phyloP scores from a whole-genome alignment of 345 rosid species.

The Adansonia digitata region DNA sequence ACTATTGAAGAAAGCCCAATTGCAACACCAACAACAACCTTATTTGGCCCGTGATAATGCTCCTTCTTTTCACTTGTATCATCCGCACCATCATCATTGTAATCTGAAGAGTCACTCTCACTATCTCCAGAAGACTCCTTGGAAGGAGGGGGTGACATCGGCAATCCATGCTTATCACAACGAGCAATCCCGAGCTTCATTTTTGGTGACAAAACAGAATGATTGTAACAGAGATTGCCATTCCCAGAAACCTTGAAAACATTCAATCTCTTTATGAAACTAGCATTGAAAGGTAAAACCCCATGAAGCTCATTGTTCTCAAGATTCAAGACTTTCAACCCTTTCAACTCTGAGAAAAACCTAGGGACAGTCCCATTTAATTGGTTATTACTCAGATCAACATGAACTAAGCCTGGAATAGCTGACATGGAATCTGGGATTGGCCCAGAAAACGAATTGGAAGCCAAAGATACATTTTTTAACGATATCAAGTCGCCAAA shows the following conservation, averaged over 20 bases:
- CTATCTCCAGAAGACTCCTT: conserved; percentile 38
- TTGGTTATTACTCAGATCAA: conserved; percentile 88
- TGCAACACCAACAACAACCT: conserved; percentile 83
- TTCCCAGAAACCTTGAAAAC: conserved; percentile 81
- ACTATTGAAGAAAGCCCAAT: conserved; percentile 79
- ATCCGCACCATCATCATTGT: conserved; percentile 28
- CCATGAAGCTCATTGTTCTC: conserved; percentile 71
- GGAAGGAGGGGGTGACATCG: conserved; percentile 74
- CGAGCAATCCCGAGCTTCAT: conserved; percentile 78
- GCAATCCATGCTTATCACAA: conserved; percentile 89
- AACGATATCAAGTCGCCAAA: conserved; percentile 67
- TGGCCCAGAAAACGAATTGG: conserved; percentile 77
- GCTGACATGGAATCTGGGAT: conserved; percentile 77
- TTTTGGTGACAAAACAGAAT: conserved; percentile 55
- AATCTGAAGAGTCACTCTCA: conserved; percentile 49
- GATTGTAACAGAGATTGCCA: conserved; percentile 74
- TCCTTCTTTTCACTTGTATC: conserved; percentile 36
- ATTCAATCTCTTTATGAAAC: conserved; percentile 51
- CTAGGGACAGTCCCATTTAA: conserved; percentile 82
- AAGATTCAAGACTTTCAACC: conserved; percentile 63
- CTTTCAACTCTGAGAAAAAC: conserved; percentile 64
- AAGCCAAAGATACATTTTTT: conserved; percentile 60
- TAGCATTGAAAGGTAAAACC: conserved; percentile 73
- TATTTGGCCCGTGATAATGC: conserved; percentile 70
- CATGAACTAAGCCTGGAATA: conserved; percentile 56